A percentile compares a stretch with the other conserved stretches of the same genome.
phyloP scores from a whole-genome alignment of 331 rosid species.

The Quercus lobata region DNA sequence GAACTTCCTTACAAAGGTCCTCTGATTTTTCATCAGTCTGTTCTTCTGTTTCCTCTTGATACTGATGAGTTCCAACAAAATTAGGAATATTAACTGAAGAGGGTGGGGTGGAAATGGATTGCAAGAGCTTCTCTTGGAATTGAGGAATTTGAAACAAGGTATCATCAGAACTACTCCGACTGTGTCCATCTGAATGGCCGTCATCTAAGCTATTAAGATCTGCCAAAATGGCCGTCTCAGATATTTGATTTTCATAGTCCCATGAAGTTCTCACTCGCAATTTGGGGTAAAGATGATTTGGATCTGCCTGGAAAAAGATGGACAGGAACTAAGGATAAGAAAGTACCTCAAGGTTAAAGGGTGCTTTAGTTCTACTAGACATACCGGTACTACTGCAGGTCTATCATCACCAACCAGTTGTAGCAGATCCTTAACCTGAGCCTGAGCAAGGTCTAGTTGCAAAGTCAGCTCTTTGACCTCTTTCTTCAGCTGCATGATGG shows the following conservation, averaged over 20 bases:
- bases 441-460: constrained; percentile 69
- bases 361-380: constrained; percentile 20
- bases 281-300: constrained; percentile 60
- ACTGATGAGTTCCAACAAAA: constrained; percentile 30
- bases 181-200: constrained; percentile 67
- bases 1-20: constrained; percentile 69
- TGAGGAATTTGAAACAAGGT: constrained; percentile 59
- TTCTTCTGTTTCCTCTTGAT: constrained; percentile 45
- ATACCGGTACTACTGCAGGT: constrained; percentile 47
- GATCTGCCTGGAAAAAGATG: constrained; percentile 41
- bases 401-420: constrained; percentile 48
- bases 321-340: constrained; percentile 17
- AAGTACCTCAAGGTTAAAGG: background rate
- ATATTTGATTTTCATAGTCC: constrained; percentile 50
- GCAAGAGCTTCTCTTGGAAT: constrained; percentile 47
- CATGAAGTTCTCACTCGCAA: constrained; percentile 52
- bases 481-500: constrained; percentile 66
- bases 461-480: constrained; percentile 59
- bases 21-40: constrained; percentile 45
- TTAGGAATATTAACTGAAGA: constrained; percentile 30
- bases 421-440: constrained; percentile 72
- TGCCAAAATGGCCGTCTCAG: constrained; percentile 27
- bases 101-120: constrained; percentile 36
- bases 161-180: constrained; percentile 64
- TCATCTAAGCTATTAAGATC: constrained; percentile 29